Evolutionary conservation across 1,139 yeast species (phyloP), one percentile per base, ranked within the genome.

Genomic region (Candida albicans): DNA sequence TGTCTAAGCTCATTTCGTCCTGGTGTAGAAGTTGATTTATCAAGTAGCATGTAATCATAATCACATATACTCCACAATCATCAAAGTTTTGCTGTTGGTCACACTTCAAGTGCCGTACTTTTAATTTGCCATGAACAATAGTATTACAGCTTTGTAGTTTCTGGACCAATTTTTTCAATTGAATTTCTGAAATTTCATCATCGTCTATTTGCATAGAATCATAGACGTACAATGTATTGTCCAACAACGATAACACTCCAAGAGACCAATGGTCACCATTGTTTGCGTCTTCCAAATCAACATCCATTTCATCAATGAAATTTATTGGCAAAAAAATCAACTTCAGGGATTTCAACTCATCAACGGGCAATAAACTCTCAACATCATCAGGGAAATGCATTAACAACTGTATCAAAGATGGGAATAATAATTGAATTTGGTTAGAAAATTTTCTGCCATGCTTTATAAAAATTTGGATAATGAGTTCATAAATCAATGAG

Each of bases 401-500:
- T 42, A 73, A 58, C 4, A 73, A 53, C 47, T 73, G 78, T 2
- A 71, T 67, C 27, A 73, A 52, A 6, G 77, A 62, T 1, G 78
- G 78, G 37, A 55, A 61, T 24, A 73, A 49, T 29, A 73, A 52
- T 42, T 57, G 66, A 18, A 73, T 55, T 47, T 68, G 70, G 45
- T 52, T 53, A 36, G 51, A 53, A 43, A 53, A 58, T 2, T 47
- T 42, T 18, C 39, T 15, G 7, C 36, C 36, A 2, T 42, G 35
- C 43, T 51, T 44, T 15, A 54, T 44, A 37, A 52, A 63, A 22
- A 51, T 52, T 42, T 53, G 59, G 33, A 40, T 51, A 37, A 87
- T 61, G 49, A 76, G 70, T 57, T 84, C 90, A 59, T 74, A 85
- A 22, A 83, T 62, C 46, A 85, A 77, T 1, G 87, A 69, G 32